Evolutionary conservation across 306 rosid species (phyloP).

Genomic region (Vigna nakashimae): DNA sequence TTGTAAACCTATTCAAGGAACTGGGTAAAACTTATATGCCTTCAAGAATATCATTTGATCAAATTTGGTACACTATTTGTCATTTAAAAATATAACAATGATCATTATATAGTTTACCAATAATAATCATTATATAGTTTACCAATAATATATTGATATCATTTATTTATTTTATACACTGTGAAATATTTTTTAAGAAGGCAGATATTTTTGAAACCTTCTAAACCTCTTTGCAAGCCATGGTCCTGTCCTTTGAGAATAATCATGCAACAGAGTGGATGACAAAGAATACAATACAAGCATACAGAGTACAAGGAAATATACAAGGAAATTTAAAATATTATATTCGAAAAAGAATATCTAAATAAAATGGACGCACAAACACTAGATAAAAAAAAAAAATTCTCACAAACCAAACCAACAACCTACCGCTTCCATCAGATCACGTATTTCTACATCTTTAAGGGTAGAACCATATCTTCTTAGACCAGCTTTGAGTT

Average conservation of each 20-base stretch:
- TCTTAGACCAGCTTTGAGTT: slow-evolving; percentile 94
- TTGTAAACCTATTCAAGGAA: background rate
- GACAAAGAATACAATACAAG: slow-evolving; percentile 22
- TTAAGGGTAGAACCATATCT: slow-evolving; percentile 95
- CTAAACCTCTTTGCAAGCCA: background rate
- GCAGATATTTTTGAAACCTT: background rate
- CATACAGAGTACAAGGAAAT: slow-evolving; percentile 3
- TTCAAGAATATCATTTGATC: background rate
- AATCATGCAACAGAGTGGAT: slow-evolving; percentile 18
- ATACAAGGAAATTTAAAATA: background rate
- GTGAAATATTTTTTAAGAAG: too few species aligned
- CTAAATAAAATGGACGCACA: slow-evolving; percentile 13
- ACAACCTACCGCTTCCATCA: slow-evolving; percentile 86
- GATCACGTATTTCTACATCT: slow-evolving; percentile 93
- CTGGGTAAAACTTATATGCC: background rate
- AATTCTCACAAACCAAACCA: slow-evolving; percentile 39
- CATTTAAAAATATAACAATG: background rate
- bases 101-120: background rate
- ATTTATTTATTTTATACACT: too few species aligned
- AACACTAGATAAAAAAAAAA: slow-evolving; percentile 13
- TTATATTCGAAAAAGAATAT: slow-evolving; percentile 27
- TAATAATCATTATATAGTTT: background rate
- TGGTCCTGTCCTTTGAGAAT: slow-evolving; percentile 27
- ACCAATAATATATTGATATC: background rate
- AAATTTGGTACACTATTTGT: background rate